Base-by-base conservation (phyloP, 2,329 filamentous ascomycete species). In the Calonectria leucothoes region DNA sequence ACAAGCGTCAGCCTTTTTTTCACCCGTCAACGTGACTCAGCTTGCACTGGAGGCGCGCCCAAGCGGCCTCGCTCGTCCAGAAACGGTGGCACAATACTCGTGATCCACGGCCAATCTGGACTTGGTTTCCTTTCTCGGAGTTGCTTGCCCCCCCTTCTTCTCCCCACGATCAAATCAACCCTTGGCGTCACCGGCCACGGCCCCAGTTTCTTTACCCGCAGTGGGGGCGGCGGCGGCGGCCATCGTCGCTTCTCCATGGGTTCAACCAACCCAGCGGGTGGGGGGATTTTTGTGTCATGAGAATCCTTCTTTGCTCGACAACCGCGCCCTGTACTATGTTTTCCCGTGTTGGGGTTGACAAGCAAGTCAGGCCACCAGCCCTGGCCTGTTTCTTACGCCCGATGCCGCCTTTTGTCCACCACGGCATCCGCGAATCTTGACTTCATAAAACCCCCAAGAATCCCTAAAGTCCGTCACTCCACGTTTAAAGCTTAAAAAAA, bases 221-320 rank as follows among this genome's bases (percentile, higher is more conserved):
- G 59, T 64, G 59, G 37, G 55, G 59, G n/a, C n/a, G n/a, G n/a
- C n/a, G n/a, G n/a, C n/a, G n/a, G n/a, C n/a, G 39, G 25, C 49
- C 33, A 20, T 64, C 55, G 23, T 64, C 25, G 59, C 17, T 64
- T 64, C 59, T 64, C 59, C 37, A 64, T 64, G 33, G 55, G 55
- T 61, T 61, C 55, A 61, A n/a, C n/a, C n/a, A n/a, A n/a, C n/a
- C 55, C 23, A 17, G 35, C 35, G n/a, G 37, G 55, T 61, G 35
- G 55, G 52, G 52, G 52, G 29, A 5, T 37, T 37, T 59, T 61
- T 39, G 55, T 39, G 55, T 61, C 55, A 61, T 25, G 49, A 57
- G 74, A 37, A 74, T 76, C 17, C 12, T 74, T 4, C 23, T 33
- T 0, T 49, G 59, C 12, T 61, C 55, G 55, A 61, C 55, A 61